phyloP scores from a whole-genome alignment of 2,329 filamentous ascomycete species.

The Talaromyces sp. region DNA sequence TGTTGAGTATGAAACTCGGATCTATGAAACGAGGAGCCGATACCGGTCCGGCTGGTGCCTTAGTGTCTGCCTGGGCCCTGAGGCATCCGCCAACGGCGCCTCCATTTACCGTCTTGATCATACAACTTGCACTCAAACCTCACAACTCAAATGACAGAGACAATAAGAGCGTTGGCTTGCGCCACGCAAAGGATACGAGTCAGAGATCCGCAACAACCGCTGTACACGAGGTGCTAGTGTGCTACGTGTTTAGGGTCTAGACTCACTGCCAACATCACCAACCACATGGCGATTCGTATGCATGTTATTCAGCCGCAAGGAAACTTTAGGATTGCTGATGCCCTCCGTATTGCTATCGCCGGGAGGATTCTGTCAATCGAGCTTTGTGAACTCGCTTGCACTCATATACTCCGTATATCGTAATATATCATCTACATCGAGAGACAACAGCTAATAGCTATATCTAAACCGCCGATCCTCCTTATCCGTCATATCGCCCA shows the following conservation, averaged over 20 bases:
- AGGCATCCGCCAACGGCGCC: not conserved
- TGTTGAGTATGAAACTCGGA: not conserved
- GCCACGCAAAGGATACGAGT: not conserved
- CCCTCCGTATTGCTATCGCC: not conserved
- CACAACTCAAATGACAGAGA: not conserved
- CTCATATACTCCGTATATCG: not conserved
- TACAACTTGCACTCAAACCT: not conserved
- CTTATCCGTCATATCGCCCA: slow-evolving; percentile 19
- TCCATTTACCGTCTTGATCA: not conserved
- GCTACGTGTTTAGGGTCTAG: not conserved
- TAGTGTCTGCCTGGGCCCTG: too few species aligned
- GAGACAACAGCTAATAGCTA: slow-evolving; percentile 11
- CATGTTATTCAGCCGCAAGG: not conserved
- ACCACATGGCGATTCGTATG: not conserved
- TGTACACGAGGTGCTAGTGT: not conserved
- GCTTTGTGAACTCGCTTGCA: not conserved
- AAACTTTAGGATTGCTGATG: not conserved
- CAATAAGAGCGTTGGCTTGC: not conserved
- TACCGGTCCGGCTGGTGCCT: not conserved
- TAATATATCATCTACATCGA: not conserved
- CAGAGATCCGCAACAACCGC: not conserved
- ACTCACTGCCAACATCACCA: not conserved
- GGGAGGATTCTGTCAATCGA: not conserved
- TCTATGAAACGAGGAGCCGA: not conserved
- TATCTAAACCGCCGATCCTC: slow-evolving; percentile 17